Evolutionary conservation across 2,329 filamentous ascomycete genomes (phyloP).

Genomic region (Aureobasidium lini): DNA sequence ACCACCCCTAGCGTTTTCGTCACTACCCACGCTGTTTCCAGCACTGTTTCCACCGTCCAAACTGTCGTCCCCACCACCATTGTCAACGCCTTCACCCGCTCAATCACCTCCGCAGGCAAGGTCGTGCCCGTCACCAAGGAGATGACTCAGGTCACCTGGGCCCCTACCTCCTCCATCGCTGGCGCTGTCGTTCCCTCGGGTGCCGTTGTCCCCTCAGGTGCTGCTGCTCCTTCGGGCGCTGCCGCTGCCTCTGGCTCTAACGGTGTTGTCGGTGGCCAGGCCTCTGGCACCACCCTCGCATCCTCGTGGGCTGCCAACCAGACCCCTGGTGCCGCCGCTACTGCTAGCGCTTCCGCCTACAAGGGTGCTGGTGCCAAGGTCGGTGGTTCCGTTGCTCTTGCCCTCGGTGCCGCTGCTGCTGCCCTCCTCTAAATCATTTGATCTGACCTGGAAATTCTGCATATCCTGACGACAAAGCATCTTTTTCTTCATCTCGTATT

Average conservation of each 20-base stretch:
- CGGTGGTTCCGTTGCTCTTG: slow-evolving; percentile 7
- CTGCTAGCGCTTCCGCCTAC: neutral
- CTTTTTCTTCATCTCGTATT: neutral
- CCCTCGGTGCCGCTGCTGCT: slow-evolving; percentile 7
- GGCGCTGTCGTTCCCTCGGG: neutral
- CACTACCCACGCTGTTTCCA: slow-evolving; percentile 1
- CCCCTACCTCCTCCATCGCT: slow-evolving; percentile 15
- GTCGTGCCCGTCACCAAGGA: slow-evolving; percentile 7
- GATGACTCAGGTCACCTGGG: slow-evolving; percentile 17
- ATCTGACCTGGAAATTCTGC: neutral
- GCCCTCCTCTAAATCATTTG: slow-evolving; percentile 9
- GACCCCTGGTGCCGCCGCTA: slow-evolving; percentile 1
- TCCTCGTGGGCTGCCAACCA: slow-evolving; percentile 11
- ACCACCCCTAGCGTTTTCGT: slow-evolving; percentile 13
- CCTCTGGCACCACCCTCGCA: slow-evolving; percentile 9
- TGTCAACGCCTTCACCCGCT: neutral
- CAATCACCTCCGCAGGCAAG: neutral
- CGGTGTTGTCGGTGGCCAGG: neutral
- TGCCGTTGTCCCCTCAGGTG: neutral
- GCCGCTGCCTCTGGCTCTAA: neutral
- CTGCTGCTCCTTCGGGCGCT: slow-evolving; percentile 1
- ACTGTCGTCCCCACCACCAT: slow-evolving; percentile 19
- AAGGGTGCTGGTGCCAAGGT: slow-evolving; percentile 9
- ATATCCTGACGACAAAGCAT: neutral
- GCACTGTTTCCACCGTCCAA: slow-evolving; percentile 15